Percentiles rank a stretch among this genome's conserved stretches.
Conservation (phyloP, 495 filamentous ascomycete species). For the Hyaloscypha finlandica region DNA sequence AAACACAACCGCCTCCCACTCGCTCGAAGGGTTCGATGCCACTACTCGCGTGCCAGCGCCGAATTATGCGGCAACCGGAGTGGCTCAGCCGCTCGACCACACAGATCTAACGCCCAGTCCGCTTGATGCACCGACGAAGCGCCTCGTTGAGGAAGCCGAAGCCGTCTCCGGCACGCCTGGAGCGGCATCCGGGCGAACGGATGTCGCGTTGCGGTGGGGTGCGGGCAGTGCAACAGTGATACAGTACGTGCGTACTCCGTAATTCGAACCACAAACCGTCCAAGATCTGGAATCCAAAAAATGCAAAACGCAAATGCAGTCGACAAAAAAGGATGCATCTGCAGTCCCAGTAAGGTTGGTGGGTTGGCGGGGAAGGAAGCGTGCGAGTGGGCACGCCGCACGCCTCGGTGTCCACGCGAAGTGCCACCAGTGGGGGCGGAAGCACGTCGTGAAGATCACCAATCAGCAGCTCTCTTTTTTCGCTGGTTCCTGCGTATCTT, state of each 20-base stretch:
- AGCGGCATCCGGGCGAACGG: constrained; percentile 12
- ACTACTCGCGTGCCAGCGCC: no score
- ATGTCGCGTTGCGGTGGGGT: constrained; percentile 12
- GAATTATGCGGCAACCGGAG: background rate
- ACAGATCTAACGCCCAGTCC: background rate
- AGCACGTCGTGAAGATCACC: constrained; percentile 19
- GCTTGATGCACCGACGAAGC: background rate
- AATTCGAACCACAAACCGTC: background rate
- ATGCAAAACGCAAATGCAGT: background rate
- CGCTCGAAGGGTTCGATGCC: background rate
- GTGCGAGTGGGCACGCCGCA: no score
- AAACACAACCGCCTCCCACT: constrained; percentile 3
- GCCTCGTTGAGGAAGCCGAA: background rate
- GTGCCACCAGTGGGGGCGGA: background rate
- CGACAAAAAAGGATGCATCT: background rate
- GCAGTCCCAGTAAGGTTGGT: constrained; percentile 10
- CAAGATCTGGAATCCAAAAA: background rate
- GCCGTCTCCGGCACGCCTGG: background rate
- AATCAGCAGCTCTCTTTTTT: background rate
- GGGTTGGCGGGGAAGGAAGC: constrained; percentile 20
- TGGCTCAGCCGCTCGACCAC: background rate
- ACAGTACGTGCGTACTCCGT: background rate
- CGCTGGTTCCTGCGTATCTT: constrained; percentile 26
- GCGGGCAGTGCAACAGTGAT: background rate
- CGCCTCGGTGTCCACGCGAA: no score